Conservation (phyloP, 2,329 filamentous ascomycete genomes). For the Purpureocillium lavendulum region DNA sequence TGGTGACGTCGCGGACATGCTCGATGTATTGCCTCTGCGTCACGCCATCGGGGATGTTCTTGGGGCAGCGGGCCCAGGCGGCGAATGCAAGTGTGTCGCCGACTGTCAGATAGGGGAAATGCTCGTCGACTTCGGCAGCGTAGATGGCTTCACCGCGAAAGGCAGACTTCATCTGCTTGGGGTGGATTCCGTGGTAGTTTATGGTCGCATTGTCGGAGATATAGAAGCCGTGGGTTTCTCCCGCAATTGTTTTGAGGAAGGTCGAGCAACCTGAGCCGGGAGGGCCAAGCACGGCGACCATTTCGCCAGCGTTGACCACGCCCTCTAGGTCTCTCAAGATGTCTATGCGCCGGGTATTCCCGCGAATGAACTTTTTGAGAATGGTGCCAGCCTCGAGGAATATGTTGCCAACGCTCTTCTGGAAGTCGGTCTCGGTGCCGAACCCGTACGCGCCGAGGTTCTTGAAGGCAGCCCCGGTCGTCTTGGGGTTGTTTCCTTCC, state of each 20-base stretch:
- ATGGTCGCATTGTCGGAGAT: constrained; percentile 49
- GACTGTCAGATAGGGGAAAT: constrained; percentile 63
- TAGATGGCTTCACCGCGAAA: constrained; percentile 55
- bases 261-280: constrained; percentile 55
- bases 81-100: constrained; percentile 66
- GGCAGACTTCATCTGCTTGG: constrained; percentile 42
- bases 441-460: constrained; percentile 32
- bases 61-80: constrained; percentile 40
- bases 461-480: constrained; percentile 30
- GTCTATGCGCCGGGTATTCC: constrained; percentile 26
- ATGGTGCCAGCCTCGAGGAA: constrained; percentile 15
- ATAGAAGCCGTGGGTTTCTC: constrained; percentile 57
- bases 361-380: constrained; percentile 16
- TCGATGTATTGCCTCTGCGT: constrained; percentile 30
- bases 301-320: constrained; percentile 44
- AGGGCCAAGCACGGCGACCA: constrained; percentile 48
- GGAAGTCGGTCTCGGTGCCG: constrained; percentile 31
- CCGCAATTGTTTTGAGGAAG: constrained; percentile 47
- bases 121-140: constrained; percentile 55
- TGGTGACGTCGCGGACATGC: constrained; percentile 42
- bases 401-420: constrained; percentile 19
- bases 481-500: constrained; percentile 12
- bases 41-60: constrained; percentile 35
- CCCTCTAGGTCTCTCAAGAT: constrained; percentile 43
- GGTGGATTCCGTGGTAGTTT: constrained; percentile 36